Conservation (phyloP, 1,284 basidiomycete species). For the Leccinum fuscescens region DNA sequence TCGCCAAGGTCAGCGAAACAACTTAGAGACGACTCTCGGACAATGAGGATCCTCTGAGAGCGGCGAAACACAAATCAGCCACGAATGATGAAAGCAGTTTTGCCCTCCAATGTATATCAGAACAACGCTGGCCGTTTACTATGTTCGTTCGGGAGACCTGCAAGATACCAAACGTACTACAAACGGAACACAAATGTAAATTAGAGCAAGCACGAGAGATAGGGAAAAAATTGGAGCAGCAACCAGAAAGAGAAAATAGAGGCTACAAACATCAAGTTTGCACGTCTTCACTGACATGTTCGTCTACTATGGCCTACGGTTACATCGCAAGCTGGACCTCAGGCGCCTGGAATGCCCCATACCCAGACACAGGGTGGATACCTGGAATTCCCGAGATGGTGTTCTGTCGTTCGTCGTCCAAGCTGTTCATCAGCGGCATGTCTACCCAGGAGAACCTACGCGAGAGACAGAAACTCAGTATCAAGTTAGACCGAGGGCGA, state of each 20-base stretch:
- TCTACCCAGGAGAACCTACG: conserved; percentile 35
- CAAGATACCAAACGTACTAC: neutral
- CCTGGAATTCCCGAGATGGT: conserved; percentile 17
- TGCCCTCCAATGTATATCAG: neutral
- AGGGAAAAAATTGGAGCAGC: neutral
- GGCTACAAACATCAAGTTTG: neutral
- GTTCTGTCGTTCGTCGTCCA: conserved; percentile 17
- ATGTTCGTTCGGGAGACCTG: neutral
- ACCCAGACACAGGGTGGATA: conserved; percentile 17
- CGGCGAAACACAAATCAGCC: neutral
- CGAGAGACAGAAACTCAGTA: neutral
- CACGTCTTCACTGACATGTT: neutral
- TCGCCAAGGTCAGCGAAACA: neutral
- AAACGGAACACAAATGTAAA: neutral
- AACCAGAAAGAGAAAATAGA: neutral
- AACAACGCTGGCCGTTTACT: neutral
- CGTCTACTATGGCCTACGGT: neutral
- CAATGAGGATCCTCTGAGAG: neutral
- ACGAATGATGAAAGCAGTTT: neutral
- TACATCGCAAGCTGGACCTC: conserved; percentile 29
- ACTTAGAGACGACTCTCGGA: neutral
- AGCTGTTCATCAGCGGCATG: conserved; percentile 23
- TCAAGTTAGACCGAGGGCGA: neutral
- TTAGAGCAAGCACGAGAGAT: neutral
- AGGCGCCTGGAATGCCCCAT: conserved; percentile 17